Base-by-base conservation (phyloP, 176 grass and related monocot species). In the Ensete glaucum region DNA sequence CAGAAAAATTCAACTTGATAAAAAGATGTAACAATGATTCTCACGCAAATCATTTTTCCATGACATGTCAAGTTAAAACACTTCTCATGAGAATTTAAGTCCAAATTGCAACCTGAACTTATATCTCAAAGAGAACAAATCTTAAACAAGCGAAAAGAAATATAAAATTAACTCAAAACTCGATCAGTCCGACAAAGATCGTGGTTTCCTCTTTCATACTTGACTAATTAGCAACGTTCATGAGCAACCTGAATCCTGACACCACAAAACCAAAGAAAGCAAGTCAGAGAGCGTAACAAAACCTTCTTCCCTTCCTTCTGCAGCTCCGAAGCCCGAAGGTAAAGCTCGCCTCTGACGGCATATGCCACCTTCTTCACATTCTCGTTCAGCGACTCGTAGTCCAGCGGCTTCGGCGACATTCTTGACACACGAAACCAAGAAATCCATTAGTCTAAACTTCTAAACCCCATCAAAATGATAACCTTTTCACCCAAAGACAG, bases 241-340 rank as follows among this genome's bases (percentile, higher is more conserved):
- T 54, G 20, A 22, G 22, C 9, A 24, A 9, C 11, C 21, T 9
- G 9, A 21, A 50, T 50, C 55, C 23, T 22, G 6, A 52, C 43
- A 50, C 1, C 4, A 43, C 3, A 17, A 19, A 82, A 73, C 9
- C 14, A 50, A 67, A 13, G 1, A 52, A 51, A 20, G 52, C 9
- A 17, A 14, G 1, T 52, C 20, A 23, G 60, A n/a, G 17, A 24
- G 21, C 15, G 12, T 3, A 76, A 67, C 23, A 60, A 19, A 20
- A 88, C 86, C 86, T 91, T 89, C 75, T 94, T 99, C 67, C 96
- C 96, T 83, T 99, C 86, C 77, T 89, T 99, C 88, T 99, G 91
- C 68, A 99, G 88, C 81, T 99, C 96, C 16, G 96, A 95, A 24
- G 96, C 96, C 29, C 96, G 87, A 68, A 99, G 85, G 78, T 99